Evolutionary conservation across 2,329 filamentous ascomycete genomes (phyloP), one percentile per base, ranked within the genome.

Genomic region (Sphaerulina populicola): DNA sequence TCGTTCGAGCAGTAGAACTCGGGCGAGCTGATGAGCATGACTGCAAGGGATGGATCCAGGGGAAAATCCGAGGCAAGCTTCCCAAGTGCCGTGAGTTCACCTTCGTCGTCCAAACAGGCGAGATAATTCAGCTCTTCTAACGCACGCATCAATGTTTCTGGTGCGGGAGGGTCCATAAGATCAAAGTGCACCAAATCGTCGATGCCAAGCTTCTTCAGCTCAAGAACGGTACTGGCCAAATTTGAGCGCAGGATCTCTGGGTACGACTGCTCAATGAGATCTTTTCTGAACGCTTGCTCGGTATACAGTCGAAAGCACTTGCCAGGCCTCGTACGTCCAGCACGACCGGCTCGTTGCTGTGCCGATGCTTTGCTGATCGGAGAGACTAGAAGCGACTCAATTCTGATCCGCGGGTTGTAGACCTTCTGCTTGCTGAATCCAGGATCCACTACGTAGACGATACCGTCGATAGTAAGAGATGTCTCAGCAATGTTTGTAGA

Each of bases 371-470:
- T 97, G 53, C 90, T 97, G 61, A 98, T 97, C 18, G 93, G 90
- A 2, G 93, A 96, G 4, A 98, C 91, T n/a, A 98, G 77, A 6
- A 98, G 78, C 1, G 93, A 97, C 72, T 98, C 93, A 58, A 98
- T 90, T 69, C 93, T 83, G 62, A 95, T 94, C 55, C 93, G 83
- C 18, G 93, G 91, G 70, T 98, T 97, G 76, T 97, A 98, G 57
- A 97, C 93, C 72, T 97, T 98, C 66, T 98, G 93, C 74, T 98
- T 98, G 74, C 89, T 95, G 75, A 98, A 98, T 33, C 93, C 93
- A 2, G 93, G 91, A 65, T 98, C 93, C n/a, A 98, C 91, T 31
- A 98, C 93, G 65, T 96, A 98, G 33, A 98, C 93, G 57, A 98
- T 98, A 67, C 93, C 93, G 66, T 98, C 93, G 55, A 98, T 98